Evolutionary conservation across 2,329 filamentous ascomycete genomes (phyloP).

Genomic region (Didymosphaeria variabile): DNA sequence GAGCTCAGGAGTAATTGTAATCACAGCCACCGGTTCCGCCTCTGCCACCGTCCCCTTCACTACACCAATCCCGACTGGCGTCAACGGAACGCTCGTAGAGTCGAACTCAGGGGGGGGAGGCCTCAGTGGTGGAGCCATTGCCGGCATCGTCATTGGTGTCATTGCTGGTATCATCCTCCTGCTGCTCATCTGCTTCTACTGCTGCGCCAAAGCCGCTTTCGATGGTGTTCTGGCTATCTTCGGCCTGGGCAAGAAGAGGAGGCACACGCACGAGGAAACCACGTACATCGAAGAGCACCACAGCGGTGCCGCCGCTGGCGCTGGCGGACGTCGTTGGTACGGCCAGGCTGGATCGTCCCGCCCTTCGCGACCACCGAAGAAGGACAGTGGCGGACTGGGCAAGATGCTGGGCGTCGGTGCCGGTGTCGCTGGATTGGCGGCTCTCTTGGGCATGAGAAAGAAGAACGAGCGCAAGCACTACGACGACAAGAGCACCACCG

Average conservation of each 20-base stretch:
- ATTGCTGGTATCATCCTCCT: conserved; percentile 73
- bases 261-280: conserved; percentile 64
- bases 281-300: conserved; percentile 72
- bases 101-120: conserved; percentile 40
- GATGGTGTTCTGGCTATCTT: conserved; percentile 68
- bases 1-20: conserved; percentile 63
- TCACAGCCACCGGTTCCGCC: conserved; percentile 55
- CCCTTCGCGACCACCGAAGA: conserved; percentile 45
- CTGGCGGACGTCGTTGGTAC: conserved; percentile 62
- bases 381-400: conserved; percentile 46
- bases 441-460: conserved; percentile 57
- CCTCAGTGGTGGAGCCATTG: conserved; percentile 77
- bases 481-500: conserved; percentile 56
- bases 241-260: conserved; percentile 64
- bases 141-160: conserved; percentile 80
- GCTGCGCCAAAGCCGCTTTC: conserved; percentile 65
- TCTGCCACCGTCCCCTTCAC: conserved; percentile 60
- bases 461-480: conserved; percentile 48
- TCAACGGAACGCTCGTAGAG: conserved; percentile 50
- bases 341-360: conserved; percentile 49
- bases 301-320: conserved; percentile 70
- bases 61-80: conserved; percentile 63
- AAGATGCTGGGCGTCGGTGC: conserved; percentile 51
- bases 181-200: conserved; percentile 77
- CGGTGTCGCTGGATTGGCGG: conserved; percentile 55